phyloP scores from a whole-genome alignment of 148 eudicot species.

The Persicaria maculosa region DNA sequence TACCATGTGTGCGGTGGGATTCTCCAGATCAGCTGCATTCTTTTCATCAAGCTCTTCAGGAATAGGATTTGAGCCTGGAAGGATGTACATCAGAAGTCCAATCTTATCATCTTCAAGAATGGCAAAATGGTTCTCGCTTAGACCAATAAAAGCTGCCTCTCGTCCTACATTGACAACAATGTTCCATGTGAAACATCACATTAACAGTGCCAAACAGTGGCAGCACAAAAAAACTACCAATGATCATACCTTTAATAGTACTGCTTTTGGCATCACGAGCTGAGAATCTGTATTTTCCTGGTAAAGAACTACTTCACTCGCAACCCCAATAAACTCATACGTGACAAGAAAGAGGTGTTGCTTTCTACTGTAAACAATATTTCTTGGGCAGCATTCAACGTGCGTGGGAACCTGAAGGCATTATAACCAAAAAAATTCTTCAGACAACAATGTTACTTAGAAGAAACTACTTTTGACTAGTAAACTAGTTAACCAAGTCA shows the following conservation, averaged over 20 bases:
- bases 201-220: neutral
- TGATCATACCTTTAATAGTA: slow-evolving; percentile 57
- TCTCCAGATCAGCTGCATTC: slow-evolving; percentile 48
- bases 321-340: slow-evolving; percentile 65
- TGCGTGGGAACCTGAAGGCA: slow-evolving; percentile 70
- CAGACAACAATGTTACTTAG: slow-evolving; percentile 7
- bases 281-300: slow-evolving; percentile 76
- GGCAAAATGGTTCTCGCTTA: slow-evolving; percentile 77
- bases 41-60: slow-evolving; percentile 45
- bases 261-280: slow-evolving; percentile 61
- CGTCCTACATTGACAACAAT: slow-evolving; percentile 38
- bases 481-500: neutral
- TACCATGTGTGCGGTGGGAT: slow-evolving; percentile 52
- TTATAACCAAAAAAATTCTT: slow-evolving; percentile 1
- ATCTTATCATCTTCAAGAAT: slow-evolving; percentile 88
- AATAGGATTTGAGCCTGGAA: slow-evolving; percentile 60
- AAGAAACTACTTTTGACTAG: no score
- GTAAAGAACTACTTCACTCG: slow-evolving; percentile 78
- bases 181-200: neutral
- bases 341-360: slow-evolving; percentile 83
- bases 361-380: slow-evolving; percentile 67
- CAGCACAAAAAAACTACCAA: slow-evolving; percentile 8
- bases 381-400: slow-evolving; percentile 65
- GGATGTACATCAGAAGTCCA: slow-evolving; percentile 66
- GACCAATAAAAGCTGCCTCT: slow-evolving; percentile 94